Evolutionary conservation across 139 green algal species (phyloP).

Genomic region (Coccomyxa sp.): DNA sequence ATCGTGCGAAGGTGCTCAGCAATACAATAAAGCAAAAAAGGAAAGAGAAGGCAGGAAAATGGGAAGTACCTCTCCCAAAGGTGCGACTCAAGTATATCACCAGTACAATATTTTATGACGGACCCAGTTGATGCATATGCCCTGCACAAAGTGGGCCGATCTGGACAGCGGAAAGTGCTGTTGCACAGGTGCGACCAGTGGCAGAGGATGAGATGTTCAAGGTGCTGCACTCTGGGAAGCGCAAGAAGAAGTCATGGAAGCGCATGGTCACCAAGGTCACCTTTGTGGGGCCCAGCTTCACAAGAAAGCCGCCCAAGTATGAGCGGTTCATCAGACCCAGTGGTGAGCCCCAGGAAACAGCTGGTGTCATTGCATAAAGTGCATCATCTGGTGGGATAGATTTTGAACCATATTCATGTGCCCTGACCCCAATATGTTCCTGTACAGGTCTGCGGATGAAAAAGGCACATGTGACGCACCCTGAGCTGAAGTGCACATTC

Average conservation of each 20-base stretch:
- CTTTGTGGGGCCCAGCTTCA: constrained; percentile 96
- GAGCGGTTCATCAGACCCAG: constrained; percentile 98
- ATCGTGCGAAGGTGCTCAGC: constrained; percentile 96
- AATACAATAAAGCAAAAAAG: constrained; percentile 99
- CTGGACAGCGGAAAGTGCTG: background rate
- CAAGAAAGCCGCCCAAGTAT: constrained; percentile 99
- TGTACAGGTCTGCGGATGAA: constrained; percentile 89
- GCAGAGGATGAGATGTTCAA: constrained; percentile 99
- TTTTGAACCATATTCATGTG: no score
- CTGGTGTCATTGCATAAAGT: background rate
- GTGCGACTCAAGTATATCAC: constrained; percentile 33
- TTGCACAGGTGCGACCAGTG: constrained; percentile 82
- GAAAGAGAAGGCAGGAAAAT: constrained; percentile 99
- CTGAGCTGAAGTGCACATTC: constrained; percentile 98
- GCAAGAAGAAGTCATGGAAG: constrained; percentile 97
- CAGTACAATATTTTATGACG: background rate
- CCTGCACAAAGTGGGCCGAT: background rate
- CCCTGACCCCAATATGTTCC: background rate
- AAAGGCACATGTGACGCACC: constrained; percentile 98
- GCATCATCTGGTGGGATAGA: no score
- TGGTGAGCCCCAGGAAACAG: constrained; percentile 2
- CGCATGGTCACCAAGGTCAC: constrained; percentile 99
- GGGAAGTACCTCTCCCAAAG: constrained; percentile 98
- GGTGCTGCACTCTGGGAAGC: constrained; percentile 88
- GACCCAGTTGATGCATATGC: background rate